These are phyloP conservation scores for Escallonia rubra DNA, from an alignment of 129 eudicot genomes.

Conservation along the genomic window DNA sequence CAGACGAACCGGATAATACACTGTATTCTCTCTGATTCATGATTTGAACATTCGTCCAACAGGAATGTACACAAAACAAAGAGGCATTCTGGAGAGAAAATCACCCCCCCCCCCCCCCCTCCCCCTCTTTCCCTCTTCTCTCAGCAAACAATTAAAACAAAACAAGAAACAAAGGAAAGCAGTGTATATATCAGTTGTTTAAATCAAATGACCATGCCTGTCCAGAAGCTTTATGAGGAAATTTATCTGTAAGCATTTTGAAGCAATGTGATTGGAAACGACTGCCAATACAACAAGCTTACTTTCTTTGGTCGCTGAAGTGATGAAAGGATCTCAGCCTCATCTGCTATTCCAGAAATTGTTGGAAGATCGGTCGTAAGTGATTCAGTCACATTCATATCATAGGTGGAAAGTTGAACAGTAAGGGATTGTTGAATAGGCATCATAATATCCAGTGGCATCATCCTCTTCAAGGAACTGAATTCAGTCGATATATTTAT, in stretches of 20 bases:
- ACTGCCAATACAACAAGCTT: conserved; percentile 8
- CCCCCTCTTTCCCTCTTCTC: no score
- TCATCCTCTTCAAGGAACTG: conserved; percentile 95
- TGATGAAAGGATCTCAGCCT: conserved; percentile 96
- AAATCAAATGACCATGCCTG: background rate
- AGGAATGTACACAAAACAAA: no score
- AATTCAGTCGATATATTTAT: conserved; percentile 87
- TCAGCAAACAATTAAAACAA: no score
- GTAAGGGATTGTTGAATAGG: conserved; percentile 85
- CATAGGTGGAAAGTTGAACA: conserved; percentile 74
- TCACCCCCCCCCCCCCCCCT: background rate
- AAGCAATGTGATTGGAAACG: background rate
- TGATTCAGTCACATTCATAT: conserved; percentile 31
- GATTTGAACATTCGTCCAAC: no score
- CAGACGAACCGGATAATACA: background rate
- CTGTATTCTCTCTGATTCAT: no score
- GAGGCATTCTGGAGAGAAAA: no score
- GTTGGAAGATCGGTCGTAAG: conserved; percentile 72
- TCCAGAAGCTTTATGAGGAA: background rate
- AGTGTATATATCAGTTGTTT: background rate
- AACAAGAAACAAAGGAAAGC: no score
- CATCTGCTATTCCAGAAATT: conserved; percentile 89
- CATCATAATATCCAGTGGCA: conserved; percentile 90
- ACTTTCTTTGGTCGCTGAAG: conserved; percentile 98
- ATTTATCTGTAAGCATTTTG: background rate